A percentile compares a stretch with the other conserved stretches of the same genome.
These are phyloP conservation scores for Exophiala sideris DNA, from an alignment of 2,329 filamentous ascomycete genomes.

Conservation along the genomic window DNA sequence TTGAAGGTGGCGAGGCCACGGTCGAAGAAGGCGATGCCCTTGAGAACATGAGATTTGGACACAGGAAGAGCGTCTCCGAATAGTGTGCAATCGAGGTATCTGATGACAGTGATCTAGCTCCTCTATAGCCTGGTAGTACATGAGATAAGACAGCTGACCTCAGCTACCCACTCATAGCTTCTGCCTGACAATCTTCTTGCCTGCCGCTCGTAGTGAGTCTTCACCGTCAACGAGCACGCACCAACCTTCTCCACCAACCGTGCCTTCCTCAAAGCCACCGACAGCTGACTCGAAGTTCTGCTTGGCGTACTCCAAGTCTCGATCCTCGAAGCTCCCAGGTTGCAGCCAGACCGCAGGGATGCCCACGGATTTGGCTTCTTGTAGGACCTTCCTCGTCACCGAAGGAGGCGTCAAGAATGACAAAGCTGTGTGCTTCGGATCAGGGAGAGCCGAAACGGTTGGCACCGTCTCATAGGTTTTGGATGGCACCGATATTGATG, in stretches of 20 bases:
- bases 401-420: slow-evolving; percentile 84
- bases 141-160: background rate
- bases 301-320: slow-evolving; percentile 67
- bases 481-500: slow-evolving; percentile 61
- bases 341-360: slow-evolving; percentile 81
- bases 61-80: slow-evolving; percentile 13
- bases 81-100: background rate
- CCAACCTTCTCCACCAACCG: slow-evolving; percentile 68
- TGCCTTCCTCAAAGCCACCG: slow-evolving; percentile 57
- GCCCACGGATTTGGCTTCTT: slow-evolving; percentile 72
- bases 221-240: slow-evolving; percentile 86
- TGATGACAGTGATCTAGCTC: background rate
- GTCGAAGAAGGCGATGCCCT: slow-evolving; percentile 22
- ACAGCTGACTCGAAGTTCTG: slow-evolving; percentile 68
- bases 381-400: slow-evolving; percentile 69
- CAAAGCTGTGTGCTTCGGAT: slow-evolving; percentile 68
- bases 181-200: slow-evolving; percentile 47
- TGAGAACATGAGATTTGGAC: slow-evolving; percentile 18
- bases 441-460: slow-evolving; percentile 62
- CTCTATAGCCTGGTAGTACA: background rate
- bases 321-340: slow-evolving; percentile 80
- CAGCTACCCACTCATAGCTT: slow-evolving; percentile 33
- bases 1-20: slow-evolving; percentile 19
- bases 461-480: slow-evolving; percentile 62
- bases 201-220: slow-evolving; percentile 54